These are phyloP conservation scores for Tuber indicum DNA, from an alignment of 495 filamentous ascomycete species.

Conservation along the genomic window DNA sequence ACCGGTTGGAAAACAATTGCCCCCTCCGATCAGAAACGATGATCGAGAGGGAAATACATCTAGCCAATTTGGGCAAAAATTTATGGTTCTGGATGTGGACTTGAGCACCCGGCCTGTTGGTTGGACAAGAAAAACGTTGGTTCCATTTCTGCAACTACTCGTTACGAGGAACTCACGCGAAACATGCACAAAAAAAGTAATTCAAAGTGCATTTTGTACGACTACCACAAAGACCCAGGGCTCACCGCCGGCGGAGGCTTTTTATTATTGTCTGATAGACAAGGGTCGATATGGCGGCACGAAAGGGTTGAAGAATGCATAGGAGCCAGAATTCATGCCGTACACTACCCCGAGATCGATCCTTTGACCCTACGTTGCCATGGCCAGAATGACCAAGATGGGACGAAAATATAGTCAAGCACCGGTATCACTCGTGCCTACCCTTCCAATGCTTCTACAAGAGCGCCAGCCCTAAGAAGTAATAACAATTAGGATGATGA, in stretches of 20 bases:
- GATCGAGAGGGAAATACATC: background rate
- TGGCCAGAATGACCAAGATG: background rate
- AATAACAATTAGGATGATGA: background rate
- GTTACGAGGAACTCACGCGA: slow-evolving; percentile 15
- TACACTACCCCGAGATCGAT: background rate
- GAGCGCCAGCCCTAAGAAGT: background rate
- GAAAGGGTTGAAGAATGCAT: background rate
- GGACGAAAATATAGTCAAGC: background rate
- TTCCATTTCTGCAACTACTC: slow-evolving; percentile 8
- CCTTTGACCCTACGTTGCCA: background rate
- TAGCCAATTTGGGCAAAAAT: background rate
- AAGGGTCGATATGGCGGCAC: background rate
- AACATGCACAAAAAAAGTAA: slow-evolving; percentile 28
- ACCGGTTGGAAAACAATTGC: background rate
- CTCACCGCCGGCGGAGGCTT: background rate
- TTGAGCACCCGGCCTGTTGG: slow-evolving; percentile 15
- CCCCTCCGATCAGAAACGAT: background rate
- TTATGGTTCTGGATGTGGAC: slow-evolving; percentile 1
- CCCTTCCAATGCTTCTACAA: background rate
- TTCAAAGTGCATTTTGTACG: background rate
- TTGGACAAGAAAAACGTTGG: slow-evolving; percentile 21
- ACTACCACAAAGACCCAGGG: background rate
- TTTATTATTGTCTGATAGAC: slow-evolving; percentile 1
- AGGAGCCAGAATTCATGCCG: background rate
- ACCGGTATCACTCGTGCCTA: background rate